A percentile compares a stretch with the other conserved stretches of the same genome.
Evolutionary conservation across 805 yeast species (phyloP).

Genomic region (Hanseniaspora thailandica): DNA sequence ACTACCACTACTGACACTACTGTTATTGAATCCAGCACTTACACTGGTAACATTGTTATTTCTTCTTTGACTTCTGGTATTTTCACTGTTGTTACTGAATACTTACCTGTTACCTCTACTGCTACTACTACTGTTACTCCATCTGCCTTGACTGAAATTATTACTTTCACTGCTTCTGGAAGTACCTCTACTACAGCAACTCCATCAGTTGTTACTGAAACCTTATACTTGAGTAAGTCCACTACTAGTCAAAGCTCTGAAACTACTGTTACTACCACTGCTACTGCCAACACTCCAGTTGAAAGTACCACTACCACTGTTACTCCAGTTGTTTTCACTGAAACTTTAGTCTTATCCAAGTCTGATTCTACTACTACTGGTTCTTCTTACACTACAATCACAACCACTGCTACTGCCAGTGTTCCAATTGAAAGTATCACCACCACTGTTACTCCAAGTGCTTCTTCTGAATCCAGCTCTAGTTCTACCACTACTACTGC

Average conservation of each 20-base stretch:
- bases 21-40: slow-evolving; percentile 15
- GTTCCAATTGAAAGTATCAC: slow-evolving; percentile 15
- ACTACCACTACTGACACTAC: slow-evolving; percentile 9
- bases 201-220: neutral
- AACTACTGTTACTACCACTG: neutral
- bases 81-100: slow-evolving; percentile 18
- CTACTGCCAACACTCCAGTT: neutral
- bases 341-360: slow-evolving; percentile 8
- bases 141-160: neutral
- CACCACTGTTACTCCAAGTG: slow-evolving; percentile 15
- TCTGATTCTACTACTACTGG: slow-evolving; percentile 14
- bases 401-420: slow-evolving; percentile 7
- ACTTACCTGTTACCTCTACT: slow-evolving; percentile 16
- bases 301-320: neutral
- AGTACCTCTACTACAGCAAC: slow-evolving; percentile 13
- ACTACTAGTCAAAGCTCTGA: neutral
- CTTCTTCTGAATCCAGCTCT: slow-evolving; percentile 12
- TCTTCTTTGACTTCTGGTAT: slow-evolving; percentile 16
- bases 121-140: slow-evolving; percentile 1
- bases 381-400: slow-evolving; percentile 15
- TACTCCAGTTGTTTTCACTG: neutral
- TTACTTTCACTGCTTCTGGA: neutral
- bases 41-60: slow-evolving; percentile 16
- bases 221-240: neutral
- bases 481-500: slow-evolving; percentile 16